Base-by-base conservation (phyloP, 1,284 basidiomycete species). In the Puccinia hordei region DNA sequence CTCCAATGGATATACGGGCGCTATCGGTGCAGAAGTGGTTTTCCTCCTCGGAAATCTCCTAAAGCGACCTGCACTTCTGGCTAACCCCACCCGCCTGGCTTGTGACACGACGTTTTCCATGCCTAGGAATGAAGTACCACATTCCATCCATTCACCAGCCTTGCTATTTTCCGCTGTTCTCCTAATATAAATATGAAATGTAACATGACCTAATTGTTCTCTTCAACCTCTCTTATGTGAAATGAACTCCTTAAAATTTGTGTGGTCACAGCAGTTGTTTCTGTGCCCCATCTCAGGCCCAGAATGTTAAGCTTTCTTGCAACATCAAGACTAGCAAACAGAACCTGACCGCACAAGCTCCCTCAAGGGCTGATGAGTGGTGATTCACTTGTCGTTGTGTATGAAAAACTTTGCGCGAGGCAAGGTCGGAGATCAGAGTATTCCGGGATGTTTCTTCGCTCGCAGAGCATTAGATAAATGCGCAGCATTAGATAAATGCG, bases 11-110 rank as follows among this genome's bases (percentile, higher is more conserved):
- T 68, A 27, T 24, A 59, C 15, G 69, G 72, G 72, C 72, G 72
- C 72, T 73, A 73, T 73, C 72, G 72, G 72, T 73, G 72, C 44
- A 61, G 72, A 61, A 73, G 72, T 73, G 72, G 72, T 59, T 73
- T 49, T 73, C 41, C 57, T 44, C 6, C 27, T 22, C 10, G 55
- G 57, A 73, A 49, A 73, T 44, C 57, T 73, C 72, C 72, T 73
- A 73, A 27, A 73, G 24, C n/a, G 27, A 73, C 30, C 13, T 17
- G 41, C 49, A 49, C 49, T 69, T 19, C 15, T 49, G 46, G 65
- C 65, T 44, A 68, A 44, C 65, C 65, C 46, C 24, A 13, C 66
- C 49, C 69, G 15, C 35, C 44, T 55, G 46, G 46, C 69, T 33
- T 41, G 2, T 35, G 33, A 5, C 1, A 49, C 10, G 0, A 19